These are phyloP conservation scores for Aureobasidium sp. DNA, from an alignment of 2,329 filamentous ascomycete species.

Conservation along the genomic window DNA sequence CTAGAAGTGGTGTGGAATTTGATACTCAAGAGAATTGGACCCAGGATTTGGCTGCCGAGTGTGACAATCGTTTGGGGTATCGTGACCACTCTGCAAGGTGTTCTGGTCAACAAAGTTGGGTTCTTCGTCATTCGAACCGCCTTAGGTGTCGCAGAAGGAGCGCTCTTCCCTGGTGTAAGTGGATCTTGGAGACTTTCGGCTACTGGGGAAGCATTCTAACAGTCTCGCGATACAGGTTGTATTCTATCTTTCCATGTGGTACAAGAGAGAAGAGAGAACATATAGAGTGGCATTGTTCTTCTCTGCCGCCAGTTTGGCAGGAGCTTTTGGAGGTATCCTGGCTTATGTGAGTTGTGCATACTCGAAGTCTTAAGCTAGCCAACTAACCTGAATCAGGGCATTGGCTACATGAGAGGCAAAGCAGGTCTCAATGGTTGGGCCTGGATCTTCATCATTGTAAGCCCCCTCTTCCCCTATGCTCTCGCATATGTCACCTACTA, in stretches of 20 bases:
- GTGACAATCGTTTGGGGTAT: conserved; percentile 28
- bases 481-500: background rate
- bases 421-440: conserved; percentile 58
- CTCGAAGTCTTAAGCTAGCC: background rate
- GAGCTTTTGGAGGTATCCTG: conserved; percentile 29
- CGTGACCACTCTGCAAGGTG: conserved; percentile 31
- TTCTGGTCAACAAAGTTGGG: conserved; percentile 38
- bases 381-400: conserved; percentile 31
- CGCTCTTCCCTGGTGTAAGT: conserved; percentile 45
- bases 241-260: conserved; percentile 23
- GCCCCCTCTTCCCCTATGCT: background rate
- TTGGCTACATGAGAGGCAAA: conserved; percentile 48
- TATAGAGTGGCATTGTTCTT: conserved; percentile 28
- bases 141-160: conserved; percentile 44
- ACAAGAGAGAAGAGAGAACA: conserved; percentile 26
- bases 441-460: conserved; percentile 67
- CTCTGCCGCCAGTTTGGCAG: conserved; percentile 25
- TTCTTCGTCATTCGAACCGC: conserved; percentile 38
- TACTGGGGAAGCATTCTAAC: too few relatives aligned
- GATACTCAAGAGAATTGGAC: conserved; percentile 38
- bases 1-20: conserved; percentile 39
- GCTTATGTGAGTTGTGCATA: conserved; percentile 20
- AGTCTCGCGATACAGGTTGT: background rate
- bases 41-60: conserved; percentile 26
- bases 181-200: background rate